Evolutionary conservation across 441 rosid genomes (phyloP), one percentile per base, ranked within the genome.

Genomic region (Pelargonium myrrhifolium): DNA sequence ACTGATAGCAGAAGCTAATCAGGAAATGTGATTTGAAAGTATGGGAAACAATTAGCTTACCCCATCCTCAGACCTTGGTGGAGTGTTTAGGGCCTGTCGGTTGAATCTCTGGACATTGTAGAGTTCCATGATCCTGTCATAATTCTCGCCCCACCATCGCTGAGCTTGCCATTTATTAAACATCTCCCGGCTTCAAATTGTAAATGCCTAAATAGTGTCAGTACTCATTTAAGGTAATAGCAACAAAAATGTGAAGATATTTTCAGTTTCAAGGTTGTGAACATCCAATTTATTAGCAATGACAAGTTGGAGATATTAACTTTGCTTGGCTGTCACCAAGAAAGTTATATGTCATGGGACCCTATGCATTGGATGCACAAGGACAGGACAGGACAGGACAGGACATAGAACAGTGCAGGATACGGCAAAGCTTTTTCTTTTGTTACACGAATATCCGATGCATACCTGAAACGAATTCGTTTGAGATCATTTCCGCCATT

Each of bases 101-200:
- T 95, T 93, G 71, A 95, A 95, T 85, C 87, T 92, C 71, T 92
- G 98, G 62, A 95, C 98, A 76, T 95, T 92, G 76, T 95, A 95
- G 61, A 95, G 96, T 83, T 92, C 99, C 87, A 90, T 89, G 77
- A 95, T 90, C 70, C 96, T 81, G 61, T 92, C 99, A 8, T 83
- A 92, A 65, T 95, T 95, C 82, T 95, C 97, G 14, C 90, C 97
- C 99, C 99, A 95, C 99, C 99, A 95, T 65, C 86, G 72, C 80
- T 95, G 99, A 0, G 99, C 99, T 82, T 95, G 95, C 96, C 95
- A 95, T 71, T 95, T 95, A 72, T 95, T 81, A 26, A 95, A 95
- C 89, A 92, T 89, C 79, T 94, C 98, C 3, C 97, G 96, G 84
- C 99, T 93, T 79, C 80, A 77, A 71, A 75, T 58, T 68, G 61